phyloP scores from a whole-genome alignment of 257 asterid genomes.

The Parsonsia alboflavescens region DNA sequence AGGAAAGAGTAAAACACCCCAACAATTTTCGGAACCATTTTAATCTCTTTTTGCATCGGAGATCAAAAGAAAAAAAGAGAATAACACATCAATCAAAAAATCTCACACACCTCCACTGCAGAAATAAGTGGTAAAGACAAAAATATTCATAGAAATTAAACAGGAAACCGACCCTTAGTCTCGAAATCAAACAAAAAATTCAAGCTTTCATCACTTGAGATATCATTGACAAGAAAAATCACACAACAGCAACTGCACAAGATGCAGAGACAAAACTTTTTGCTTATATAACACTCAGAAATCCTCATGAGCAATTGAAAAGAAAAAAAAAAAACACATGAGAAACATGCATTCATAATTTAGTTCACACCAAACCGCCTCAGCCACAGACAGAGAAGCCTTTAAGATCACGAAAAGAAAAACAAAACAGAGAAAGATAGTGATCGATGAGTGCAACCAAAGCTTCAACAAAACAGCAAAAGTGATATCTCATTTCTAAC shows the following conservation, averaged over 20 bases:
- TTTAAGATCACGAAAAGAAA: constrained; percentile 17
- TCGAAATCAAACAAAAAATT: too few species aligned
- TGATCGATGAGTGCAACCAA: constrained; percentile 10
- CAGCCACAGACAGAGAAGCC: constrained; percentile 15
- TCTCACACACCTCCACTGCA: not conserved
- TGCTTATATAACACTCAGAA: too few species aligned
- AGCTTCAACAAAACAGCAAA: constrained; percentile 11
- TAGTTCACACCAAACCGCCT: constrained; percentile 22
- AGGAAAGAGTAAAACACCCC: not conserved
- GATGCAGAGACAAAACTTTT: too few species aligned
- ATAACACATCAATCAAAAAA: not conserved
- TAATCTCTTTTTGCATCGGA: not conserved
- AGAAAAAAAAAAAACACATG: too few species aligned
- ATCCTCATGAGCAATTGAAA: too few species aligned
- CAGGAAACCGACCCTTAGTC: not conserved
- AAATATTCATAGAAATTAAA: not conserved
- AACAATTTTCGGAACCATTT: not conserved
- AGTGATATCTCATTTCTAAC: constrained; percentile 4
- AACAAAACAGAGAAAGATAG: too few species aligned
- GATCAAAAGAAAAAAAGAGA: too few species aligned
- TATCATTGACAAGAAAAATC: too few species aligned
- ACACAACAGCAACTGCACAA: too few species aligned
- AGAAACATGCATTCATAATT: constrained; percentile 14
- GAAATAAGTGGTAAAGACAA: not conserved
- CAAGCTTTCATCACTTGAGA: too few species aligned